These are phyloP conservation scores for Daldinia bambusicola DNA, from an alignment of 495 filamentous ascomycete species.

Conservation along the genomic window DNA sequence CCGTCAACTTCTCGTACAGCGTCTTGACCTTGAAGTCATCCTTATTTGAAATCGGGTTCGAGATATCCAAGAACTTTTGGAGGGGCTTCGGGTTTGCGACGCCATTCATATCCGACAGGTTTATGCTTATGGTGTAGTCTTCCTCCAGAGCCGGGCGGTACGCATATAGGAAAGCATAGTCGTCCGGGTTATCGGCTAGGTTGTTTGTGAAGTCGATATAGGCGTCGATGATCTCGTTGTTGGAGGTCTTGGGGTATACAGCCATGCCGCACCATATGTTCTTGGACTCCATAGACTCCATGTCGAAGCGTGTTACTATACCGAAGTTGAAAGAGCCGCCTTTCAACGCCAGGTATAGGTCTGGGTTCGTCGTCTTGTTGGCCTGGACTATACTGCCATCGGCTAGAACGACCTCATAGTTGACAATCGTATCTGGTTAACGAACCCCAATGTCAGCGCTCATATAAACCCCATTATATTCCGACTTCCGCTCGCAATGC, in stretches of 20 bases:
- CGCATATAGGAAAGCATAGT: not conserved
- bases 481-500: not conserved
- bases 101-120: not conserved
- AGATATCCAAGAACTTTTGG: not conserved
- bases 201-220: constrained; percentile 42
- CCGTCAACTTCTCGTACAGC: constrained; percentile 37
- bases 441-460: not conserved
- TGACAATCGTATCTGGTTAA: constrained; percentile 54
- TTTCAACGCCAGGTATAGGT: constrained; percentile 63
- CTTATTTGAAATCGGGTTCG: constrained; percentile 7
- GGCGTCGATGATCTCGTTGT: constrained; percentile 37
- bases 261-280: constrained; percentile 36
- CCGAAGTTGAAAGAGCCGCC: constrained; percentile 65
- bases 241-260: constrained; percentile 7
- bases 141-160: not conserved
- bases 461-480: not conserved
- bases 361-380: constrained; percentile 51
- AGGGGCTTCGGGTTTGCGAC: not conserved
- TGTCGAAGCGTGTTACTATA: constrained; percentile 61
- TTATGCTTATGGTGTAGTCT: constrained; percentile 4
- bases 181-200: constrained; percentile 1
- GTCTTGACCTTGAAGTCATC: constrained; percentile 39
- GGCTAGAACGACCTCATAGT: constrained; percentile 61
- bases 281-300: constrained; percentile 45
- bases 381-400: constrained; percentile 58